A percentile compares a stretch with the other conserved stretches of the same genome.
phyloP scores from a whole-genome alignment of 495 filamentous ascomycete species.

The Daldinia caldariorum region DNA sequence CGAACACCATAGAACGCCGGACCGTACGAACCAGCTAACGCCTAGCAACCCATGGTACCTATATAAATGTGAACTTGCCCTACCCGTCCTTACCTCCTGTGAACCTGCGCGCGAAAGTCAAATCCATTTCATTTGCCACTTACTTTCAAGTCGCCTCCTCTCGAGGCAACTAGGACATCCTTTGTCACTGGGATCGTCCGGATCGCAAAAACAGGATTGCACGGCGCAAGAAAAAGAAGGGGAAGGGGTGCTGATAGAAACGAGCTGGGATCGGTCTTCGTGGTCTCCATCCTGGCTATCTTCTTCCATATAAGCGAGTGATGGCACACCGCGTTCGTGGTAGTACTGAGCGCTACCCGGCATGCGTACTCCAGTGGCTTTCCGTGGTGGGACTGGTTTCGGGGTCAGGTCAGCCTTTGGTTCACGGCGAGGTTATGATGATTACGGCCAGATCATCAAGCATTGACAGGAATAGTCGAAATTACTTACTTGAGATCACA shows the following conservation, averaged over 20 bases:
- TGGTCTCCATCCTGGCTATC: slow-evolving; percentile 4
- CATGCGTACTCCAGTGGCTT: not conserved
- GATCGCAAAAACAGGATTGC: slow-evolving; percentile 32
- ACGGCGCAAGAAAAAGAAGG: slow-evolving; percentile 27
- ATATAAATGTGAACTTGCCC: not conserved
- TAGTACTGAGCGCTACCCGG: not conserved
- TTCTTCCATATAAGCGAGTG: slow-evolving; percentile 8
- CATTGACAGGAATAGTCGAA: not conserved
- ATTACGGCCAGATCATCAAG: not conserved
- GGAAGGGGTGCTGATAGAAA: slow-evolving; percentile 31
- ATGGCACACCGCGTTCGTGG: slow-evolving; percentile 27
- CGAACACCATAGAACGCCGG: not conserved
- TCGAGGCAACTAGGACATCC: slow-evolving; percentile 29
- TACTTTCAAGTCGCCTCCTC: slow-evolving; percentile 11
- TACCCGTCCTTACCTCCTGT: not conserved
- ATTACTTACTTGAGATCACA: not conserved
- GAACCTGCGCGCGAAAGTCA: not conserved
- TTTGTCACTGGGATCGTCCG: not conserved
- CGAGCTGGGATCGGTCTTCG: not conserved
- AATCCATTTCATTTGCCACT: slow-evolving; percentile 30
- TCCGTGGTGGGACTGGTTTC: not conserved
- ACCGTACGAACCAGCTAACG: not conserved
- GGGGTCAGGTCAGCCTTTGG: not conserved
- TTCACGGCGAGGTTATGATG: not conserved
- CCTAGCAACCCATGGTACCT: not conserved